Evolutionary conservation across 345 rosid species (phyloP).

Genomic region (Salix brachista): DNA sequence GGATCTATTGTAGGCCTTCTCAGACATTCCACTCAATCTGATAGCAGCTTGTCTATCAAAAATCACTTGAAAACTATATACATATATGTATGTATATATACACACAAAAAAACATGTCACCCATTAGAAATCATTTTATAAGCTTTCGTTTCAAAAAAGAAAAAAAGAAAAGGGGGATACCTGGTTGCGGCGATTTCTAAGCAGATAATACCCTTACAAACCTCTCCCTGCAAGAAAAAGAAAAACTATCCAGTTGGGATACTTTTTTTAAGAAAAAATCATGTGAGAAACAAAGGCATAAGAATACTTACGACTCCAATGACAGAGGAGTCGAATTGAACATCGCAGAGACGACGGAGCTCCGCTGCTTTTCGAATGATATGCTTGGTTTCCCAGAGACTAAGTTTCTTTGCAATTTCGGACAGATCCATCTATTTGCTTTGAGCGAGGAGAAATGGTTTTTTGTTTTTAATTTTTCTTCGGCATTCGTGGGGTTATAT

Average conservation of each 20-base stretch:
- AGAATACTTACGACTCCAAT: constrained; percentile 66
- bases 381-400: constrained; percentile 55
- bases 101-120: not conserved
- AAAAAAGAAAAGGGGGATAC: constrained; percentile 15
- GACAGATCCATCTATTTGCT: constrained; percentile 56
- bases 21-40: constrained; percentile 83
- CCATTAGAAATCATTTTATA: not conserved
- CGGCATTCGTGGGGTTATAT: too few relatives aligned
- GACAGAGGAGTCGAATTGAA: constrained; percentile 83
- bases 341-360: constrained; percentile 92
- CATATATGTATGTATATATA: too few relatives aligned
- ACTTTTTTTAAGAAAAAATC: too few relatives aligned
- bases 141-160: not conserved
- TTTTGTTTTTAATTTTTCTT: too few relatives aligned
- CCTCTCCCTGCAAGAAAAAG: constrained; percentile 62
- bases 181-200: constrained; percentile 81
- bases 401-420: constrained; percentile 68
- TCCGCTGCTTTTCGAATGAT: constrained; percentile 86
- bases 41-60: constrained; percentile 72
- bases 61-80: constrained; percentile 49
- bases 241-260: not conserved
- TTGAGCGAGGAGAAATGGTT: not conserved
- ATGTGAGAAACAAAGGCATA: not conserved
- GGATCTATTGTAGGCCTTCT: constrained; percentile 76
- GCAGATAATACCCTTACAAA: constrained; percentile 86